Evolutionary conservation across 2,329 filamentous ascomycete species (phyloP).

Genomic region (Penicillium hordei): DNA sequence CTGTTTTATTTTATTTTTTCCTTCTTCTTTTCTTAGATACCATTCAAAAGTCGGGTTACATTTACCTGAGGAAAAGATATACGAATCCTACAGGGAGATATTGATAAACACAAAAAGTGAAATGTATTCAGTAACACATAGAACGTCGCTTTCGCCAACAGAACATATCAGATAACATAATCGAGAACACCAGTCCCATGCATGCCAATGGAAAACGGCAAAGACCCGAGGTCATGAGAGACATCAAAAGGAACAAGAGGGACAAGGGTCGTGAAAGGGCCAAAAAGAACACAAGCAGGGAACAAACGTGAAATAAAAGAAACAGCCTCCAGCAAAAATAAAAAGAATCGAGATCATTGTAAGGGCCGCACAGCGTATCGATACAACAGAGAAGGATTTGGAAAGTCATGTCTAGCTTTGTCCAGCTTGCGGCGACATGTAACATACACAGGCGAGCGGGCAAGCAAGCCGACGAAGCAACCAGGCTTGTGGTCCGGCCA

Average conservation of each 20-base stretch:
- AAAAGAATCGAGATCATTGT: slow-evolving; percentile 13
- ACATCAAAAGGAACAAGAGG: slow-evolving; percentile 27
- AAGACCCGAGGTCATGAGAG: slow-evolving; percentile 34
- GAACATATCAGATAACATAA: slow-evolving; percentile 28
- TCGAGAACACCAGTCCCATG: slow-evolving; percentile 41
- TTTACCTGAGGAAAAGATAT: neutral
- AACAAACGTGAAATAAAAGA: slow-evolving; percentile 21
- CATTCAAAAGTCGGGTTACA: slow-evolving; percentile 3
- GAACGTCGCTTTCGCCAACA: slow-evolving; percentile 32
- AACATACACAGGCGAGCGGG: slow-evolving; percentile 23
- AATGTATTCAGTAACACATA: slow-evolving; percentile 24
- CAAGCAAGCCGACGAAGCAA: slow-evolving; percentile 34
- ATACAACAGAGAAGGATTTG: slow-evolving; percentile 16
- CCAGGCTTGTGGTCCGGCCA: slow-evolving; percentile 36
- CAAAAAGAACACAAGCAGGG: slow-evolving; percentile 7
- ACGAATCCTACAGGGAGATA: neutral
- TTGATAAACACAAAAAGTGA: slow-evolving; percentile 17
- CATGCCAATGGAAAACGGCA: slow-evolving; percentile 35
- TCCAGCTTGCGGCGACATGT: slow-evolving; percentile 25
- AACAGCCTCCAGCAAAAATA: slow-evolving; percentile 25
- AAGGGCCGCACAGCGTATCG: slow-evolving; percentile 24
- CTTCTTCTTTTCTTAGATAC: slow-evolving; percentile 13
- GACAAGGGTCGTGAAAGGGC: slow-evolving; percentile 20
- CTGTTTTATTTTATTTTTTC: neutral
- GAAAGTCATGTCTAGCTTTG: slow-evolving; percentile 27